Evolutionary conservation across 352 stramenopile species (phyloP), one percentile per base, ranked within the genome.

Genomic region (Lagenidium sp.): DNA sequence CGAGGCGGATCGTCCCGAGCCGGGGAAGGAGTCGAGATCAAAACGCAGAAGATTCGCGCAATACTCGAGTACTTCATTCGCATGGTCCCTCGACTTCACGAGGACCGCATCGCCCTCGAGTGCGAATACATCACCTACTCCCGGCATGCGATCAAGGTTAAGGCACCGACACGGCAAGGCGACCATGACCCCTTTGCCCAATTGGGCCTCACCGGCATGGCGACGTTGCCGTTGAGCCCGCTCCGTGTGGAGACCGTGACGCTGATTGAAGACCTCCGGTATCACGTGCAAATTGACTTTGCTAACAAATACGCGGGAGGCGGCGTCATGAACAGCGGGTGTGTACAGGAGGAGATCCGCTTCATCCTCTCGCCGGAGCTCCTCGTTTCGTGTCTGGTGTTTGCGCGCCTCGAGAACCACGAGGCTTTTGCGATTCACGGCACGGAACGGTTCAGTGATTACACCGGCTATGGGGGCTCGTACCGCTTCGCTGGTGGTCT

Each of bases 341-440:
- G 72, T 19, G 79, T 92, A 3, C 79, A 92, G 38, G 79, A 92
- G 55, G 79, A 92, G 62, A 92, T 92, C 37, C 79, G 77, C 2
- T 92, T 92, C 18, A 24, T 85, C 21, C 43, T 89, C 7, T 86
- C 74, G 12, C 79, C 79, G 0, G 79, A 92, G 43, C 50, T 88
- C 21, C 47, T 92, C 10, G 57, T 85, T 18, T 42, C 75, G 7
- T 89, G 76, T 31, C 55, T 85, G 5, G 31, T 90, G 3, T 79
- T 85, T 40, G 67, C 68, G 6, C 71, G 68, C 28, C 44, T 90
- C 21, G 75, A 84, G 30, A 37, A 57, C 2, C 60, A 86, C 50
- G 78, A 90, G 48, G 63, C 70, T 6, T 90, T 90, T 49, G 61
- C 80, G 19, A 63, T 90, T 23, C 65, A 78, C 46, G 78, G 78